A percentile compares a stretch with the other conserved stretches of the same genome.
These are phyloP conservation scores for Neofusicoccum kwambonambiense DNA, from an alignment of 2,329 filamentous ascomycete genomes.

Conservation along the genomic window DNA sequence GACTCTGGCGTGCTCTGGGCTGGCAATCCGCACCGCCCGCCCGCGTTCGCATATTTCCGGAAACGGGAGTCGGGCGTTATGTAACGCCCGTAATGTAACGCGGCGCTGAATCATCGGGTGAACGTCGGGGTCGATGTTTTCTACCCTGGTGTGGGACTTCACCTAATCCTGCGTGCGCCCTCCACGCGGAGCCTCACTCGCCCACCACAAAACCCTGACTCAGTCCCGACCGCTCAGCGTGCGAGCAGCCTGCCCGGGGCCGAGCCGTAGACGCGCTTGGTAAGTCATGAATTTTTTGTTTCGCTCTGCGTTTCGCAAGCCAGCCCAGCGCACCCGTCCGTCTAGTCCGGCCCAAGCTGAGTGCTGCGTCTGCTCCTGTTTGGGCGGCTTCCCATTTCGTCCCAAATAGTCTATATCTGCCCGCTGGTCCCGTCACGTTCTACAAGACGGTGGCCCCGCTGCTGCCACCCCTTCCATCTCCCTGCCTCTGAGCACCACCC, in stretches of 20 bases:
- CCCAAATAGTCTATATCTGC: not conserved
- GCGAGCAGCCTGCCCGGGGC: too few relatives aligned
- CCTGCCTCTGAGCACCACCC: not conserved
- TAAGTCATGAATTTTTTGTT: not conserved
- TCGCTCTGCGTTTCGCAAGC: not conserved
- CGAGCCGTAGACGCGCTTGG: not conserved
- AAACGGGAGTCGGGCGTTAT: not conserved
- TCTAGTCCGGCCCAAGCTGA: not conserved
- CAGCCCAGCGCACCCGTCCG: not conserved
- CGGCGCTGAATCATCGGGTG: not conserved
- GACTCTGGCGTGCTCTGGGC: too few relatives aligned
- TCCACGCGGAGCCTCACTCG: not conserved
- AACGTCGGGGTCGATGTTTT: not conserved
- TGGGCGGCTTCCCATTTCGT: not conserved
- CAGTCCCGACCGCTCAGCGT: not conserved
- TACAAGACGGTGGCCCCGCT: not conserved
- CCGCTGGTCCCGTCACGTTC: not conserved
- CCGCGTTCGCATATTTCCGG: too few relatives aligned
- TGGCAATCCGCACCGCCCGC: too few relatives aligned
- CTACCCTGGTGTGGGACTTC: not conserved
- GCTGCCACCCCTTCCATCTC: not conserved
- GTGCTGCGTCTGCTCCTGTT: not conserved
- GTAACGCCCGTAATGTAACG: not conserved
- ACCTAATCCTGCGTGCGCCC: not conserved
- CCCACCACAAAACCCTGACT: not conserved